Evolutionary conservation across 805 yeast species (phyloP).

Genomic region (Danielia reshetovae): DNA sequence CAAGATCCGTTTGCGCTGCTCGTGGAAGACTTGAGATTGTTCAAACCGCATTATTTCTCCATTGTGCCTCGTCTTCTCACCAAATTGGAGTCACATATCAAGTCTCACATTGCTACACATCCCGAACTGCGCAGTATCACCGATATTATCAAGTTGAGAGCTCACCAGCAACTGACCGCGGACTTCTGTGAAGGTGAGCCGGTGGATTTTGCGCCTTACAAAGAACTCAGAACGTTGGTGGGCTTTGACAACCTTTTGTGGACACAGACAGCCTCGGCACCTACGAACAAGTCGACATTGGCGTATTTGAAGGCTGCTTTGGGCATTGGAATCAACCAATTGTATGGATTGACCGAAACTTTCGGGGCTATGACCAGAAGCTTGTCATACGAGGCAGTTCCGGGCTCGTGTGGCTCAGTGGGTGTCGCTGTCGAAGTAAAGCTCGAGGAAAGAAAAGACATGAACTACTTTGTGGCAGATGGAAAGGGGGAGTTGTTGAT

Average conservation of each 20-base stretch:
- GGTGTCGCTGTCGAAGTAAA: conserved; percentile 18
- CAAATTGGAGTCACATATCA: conserved; percentile 41
- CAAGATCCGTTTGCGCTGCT: conserved; percentile 20
- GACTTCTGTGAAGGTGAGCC: not conserved
- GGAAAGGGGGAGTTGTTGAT: conserved; percentile 51
- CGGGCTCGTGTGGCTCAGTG: conserved; percentile 25
- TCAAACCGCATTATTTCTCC: conserved; percentile 27
- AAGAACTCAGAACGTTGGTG: conserved; percentile 7
- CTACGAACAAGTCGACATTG: conserved; percentile 17
- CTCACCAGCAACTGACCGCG: not conserved
- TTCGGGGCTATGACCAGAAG: conserved; percentile 20
- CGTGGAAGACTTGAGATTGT: conserved; percentile 25
- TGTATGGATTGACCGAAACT: conserved; percentile 19
- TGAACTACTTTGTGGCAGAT: conserved; percentile 18
- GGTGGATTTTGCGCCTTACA: not conserved
- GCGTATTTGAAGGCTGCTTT: conserved; percentile 20
- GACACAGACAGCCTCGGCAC: conserved; percentile 31
- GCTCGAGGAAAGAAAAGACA: conserved; percentile 13
- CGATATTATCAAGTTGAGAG: not conserved
- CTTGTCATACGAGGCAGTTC: conserved; percentile 17
- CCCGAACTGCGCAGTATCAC: not conserved
- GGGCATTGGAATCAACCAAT: conserved; percentile 15
- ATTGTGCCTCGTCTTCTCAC: conserved; percentile 39
- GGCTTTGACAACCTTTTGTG: conserved; percentile 17
- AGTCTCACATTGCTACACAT: conserved; percentile 31